Base-by-base conservation (phyloP, 495 filamentous ascomycete genomes). In the Penicillium paradoxum region DNA sequence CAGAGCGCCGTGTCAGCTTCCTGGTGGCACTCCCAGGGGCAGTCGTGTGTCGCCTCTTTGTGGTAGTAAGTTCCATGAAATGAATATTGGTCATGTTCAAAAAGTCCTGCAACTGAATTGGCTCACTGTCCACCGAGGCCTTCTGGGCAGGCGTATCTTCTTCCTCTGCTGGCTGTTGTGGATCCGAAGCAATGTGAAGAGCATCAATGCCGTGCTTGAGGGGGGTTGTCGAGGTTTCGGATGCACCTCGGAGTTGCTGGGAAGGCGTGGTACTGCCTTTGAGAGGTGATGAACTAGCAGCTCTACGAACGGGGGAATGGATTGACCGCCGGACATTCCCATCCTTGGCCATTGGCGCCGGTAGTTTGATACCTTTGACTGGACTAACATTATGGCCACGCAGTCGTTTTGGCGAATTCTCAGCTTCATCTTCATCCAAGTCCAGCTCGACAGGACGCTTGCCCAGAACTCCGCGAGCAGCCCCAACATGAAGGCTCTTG, bases 11-110 rank as follows among this genome's bases (percentile, higher is more conserved):
- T 52, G 66, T 60, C 46, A 58, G 34, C 19, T 67, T 78, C 68
- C 65, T 74, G 24, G 56, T 69, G 42, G 63, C 69, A 64, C 68
- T 68, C 48, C 76, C 75, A 15, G 86, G 85, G 1, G 80, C 89
- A 29, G 84, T 81, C 0, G 93, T 97, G 62, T 92, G 87, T 39
- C 93, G 78, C 55, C 93, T 77, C 67, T 97, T 98, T 0, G 92
- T 97, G 2, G 88, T 97, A 2, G 80, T 86, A 24, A 96, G 77
- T 62, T 98, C 95, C 86, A 98, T 96, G 71, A 98, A 98, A 34
- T 91, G 88, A 58, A 98, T 96, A 52, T 85, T 89, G 5, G 93
- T 97, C 81, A 96, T 83, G 59, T 96, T 88, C 40, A 98, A 72
- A 70, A 98, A 98, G 33, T 96, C 86, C 60, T 95, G 88, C 2